These are phyloP conservation scores for Apiotrichum laibachii DNA, from an alignment of 1,284 basidiomycete genomes.

Conservation along the genomic window DNA sequence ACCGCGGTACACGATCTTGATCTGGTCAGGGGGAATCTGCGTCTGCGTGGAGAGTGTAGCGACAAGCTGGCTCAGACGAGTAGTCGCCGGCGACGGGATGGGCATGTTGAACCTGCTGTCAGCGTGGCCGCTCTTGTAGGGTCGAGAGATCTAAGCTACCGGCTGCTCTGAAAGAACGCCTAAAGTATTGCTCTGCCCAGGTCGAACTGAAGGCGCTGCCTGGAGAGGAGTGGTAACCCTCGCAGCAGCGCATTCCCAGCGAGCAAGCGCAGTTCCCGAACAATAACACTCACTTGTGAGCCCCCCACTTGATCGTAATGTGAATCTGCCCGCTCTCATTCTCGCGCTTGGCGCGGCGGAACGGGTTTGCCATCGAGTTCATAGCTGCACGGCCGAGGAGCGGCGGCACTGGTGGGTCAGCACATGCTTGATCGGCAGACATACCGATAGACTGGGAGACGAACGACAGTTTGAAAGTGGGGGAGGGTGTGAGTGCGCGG, in stretches of 20 bases:
- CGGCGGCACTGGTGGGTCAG: slow-evolving; percentile 9
- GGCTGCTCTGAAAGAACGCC: too few relatives aligned
- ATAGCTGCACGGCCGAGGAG: slow-evolving; percentile 15
- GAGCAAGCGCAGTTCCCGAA: too few relatives aligned
- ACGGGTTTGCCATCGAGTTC: slow-evolving; percentile 45
- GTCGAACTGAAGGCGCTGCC: too few relatives aligned
- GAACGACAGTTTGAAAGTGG: slow-evolving; percentile 10
- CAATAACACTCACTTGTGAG: slow-evolving; percentile 36
- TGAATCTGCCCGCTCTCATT: slow-evolving; percentile 40
- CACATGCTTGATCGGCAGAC: background rate
- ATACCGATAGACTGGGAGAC: slow-evolving; percentile 6
- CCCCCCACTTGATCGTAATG: slow-evolving; percentile 46
- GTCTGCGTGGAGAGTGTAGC: slow-evolving; percentile 48
- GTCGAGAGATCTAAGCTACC: too few relatives aligned
- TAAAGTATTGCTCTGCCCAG: too few relatives aligned
- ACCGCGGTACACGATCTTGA: slow-evolving; percentile 51
- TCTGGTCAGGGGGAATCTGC: slow-evolving; percentile 34
- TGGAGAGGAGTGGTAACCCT: too few relatives aligned
- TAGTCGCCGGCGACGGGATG: slow-evolving; percentile 45
- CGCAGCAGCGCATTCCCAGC: too few relatives aligned
- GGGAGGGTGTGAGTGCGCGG: background rate
- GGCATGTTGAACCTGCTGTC: slow-evolving; percentile 50
- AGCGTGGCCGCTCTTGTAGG: background rate
- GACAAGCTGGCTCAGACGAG: slow-evolving; percentile 43
- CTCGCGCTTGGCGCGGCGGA: slow-evolving; percentile 44